Evolutionary conservation across 768 basidiomycete species (phyloP).

Genomic region (Amanita phalloides): DNA sequence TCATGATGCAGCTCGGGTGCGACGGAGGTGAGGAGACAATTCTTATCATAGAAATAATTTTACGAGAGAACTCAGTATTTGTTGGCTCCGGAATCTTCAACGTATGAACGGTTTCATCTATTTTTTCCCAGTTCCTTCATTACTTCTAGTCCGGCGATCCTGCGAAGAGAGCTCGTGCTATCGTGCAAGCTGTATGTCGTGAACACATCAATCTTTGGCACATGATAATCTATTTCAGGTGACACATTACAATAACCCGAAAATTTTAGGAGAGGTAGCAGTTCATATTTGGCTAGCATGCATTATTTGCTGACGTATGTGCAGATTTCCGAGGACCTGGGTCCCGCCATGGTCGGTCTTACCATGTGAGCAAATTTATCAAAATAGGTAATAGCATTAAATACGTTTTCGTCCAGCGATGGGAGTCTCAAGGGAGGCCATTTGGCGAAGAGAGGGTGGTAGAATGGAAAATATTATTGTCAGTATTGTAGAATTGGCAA

Average conservation of each 20-base stretch:
- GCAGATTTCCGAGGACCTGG: constrained; percentile 73
- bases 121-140: background rate
- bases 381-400: background rate
- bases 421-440: constrained; percentile 60
- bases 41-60: background rate
- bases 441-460: constrained; percentile 61
- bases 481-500: background rate
- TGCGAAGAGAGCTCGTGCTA: constrained; percentile 86
- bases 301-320: constrained; percentile 1
- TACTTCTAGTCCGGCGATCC: constrained; percentile 73
- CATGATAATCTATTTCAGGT: constrained; percentile 32
- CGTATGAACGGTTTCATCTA: constrained; percentile 30
- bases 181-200: constrained; percentile 79
- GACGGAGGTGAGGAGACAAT: constrained; percentile 68
- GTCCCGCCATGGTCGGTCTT: constrained; percentile 89
- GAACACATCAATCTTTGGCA: background rate
- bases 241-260: constrained; percentile 93
- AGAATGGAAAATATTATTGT: background rate
- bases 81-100: constrained; percentile 98
- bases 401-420: constrained; percentile 30
- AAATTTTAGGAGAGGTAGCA: constrained; percentile 65
- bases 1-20: constrained; percentile 98
- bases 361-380: constrained; percentile 53
- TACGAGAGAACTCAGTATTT: constrained; percentile 50
- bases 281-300: constrained; percentile 5